Base-by-base conservation (phyloP, 768 basidiomycete genomes). In the Rhodotorula sphaerocarpa region DNA sequence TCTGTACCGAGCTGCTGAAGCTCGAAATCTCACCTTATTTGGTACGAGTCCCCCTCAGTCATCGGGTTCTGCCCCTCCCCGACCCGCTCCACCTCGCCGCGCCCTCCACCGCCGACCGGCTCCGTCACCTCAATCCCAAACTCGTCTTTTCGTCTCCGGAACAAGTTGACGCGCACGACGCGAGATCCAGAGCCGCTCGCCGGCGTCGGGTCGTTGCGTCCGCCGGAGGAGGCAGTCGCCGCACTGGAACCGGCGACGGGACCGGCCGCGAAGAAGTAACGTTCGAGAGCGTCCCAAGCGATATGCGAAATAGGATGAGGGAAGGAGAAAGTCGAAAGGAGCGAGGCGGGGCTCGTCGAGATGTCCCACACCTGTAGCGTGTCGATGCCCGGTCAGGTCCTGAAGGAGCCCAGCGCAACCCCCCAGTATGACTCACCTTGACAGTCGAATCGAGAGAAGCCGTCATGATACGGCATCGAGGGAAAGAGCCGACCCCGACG, bases 291-390 rank as follows among this genome's bases (percentile, higher is more conserved):
- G 70, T 96, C 91, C 81, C 87, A 86, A 15, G 82, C 82, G 23
- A 92, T 71, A 57, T 78, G 81, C 7, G 81, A 77, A 39, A 92
- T 83, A 14, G 87, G 81, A 59, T 83, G 79, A 21, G 90, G 88
- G 69, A 95, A 91, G 68, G 85, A 80, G 74, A 93, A 93, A 1
- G 92, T 91, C 10, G 87, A 85, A 30, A 97, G 77, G 21, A 96
- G 79, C 10, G 48, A 44, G 5, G 18, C 84, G 79, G 53, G 81
- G 81, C 0, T 88, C 83, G 20, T 85, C 78, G 25, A 87, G 75
- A 75, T 89, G 87, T 88, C 89, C 90, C 36, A 90, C 74, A 89
- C 88, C 71, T 44, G 67, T 15, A 16, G 10, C 10, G 36, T 39
- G 36, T 9, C 16, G 10, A 9, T 16, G 36, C 10, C 16, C 36